Evolutionary conservation across 768 basidiomycete genomes (phyloP).

Genomic region (Crucibulum laeve): DNA sequence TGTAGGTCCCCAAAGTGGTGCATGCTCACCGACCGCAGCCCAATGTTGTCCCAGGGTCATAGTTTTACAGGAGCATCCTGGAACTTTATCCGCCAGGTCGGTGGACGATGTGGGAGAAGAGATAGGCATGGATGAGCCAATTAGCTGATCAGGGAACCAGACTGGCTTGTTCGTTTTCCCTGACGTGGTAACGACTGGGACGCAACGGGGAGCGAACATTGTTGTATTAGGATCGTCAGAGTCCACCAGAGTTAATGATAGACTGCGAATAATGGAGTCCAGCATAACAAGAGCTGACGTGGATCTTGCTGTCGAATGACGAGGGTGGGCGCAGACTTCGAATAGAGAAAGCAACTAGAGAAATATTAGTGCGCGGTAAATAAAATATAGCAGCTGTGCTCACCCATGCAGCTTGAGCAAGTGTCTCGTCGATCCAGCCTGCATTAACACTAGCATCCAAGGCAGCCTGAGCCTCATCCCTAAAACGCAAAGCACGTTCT

Average conservation of each 20-base stretch:
- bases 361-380: not conserved
- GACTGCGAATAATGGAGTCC: constrained; percentile 62
- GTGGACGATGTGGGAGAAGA: too few relatives aligned
- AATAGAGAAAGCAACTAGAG: constrained; percentile 64
- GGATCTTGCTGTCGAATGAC: constrained; percentile 48
- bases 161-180: constrained; percentile 5
- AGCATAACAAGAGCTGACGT: constrained; percentile 56
- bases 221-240: constrained; percentile 47
- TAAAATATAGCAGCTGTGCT: constrained; percentile 12
- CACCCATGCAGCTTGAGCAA: constrained; percentile 78
- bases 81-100: constrained; percentile 11
- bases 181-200: constrained; percentile 35
- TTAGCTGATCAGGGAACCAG: constrained; percentile 17
- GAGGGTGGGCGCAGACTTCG: constrained; percentile 67
- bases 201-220: constrained; percentile 42
- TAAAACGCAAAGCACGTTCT: constrained; percentile 51
- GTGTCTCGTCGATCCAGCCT: constrained; percentile 68
- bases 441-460: constrained; percentile 69
- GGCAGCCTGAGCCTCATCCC: constrained; percentile 66
- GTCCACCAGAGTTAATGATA: constrained; percentile 59
- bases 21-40: constrained; percentile 44
- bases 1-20: constrained; percentile 60
- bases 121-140: too few relatives aligned
- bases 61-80: constrained; percentile 41
- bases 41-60: constrained; percentile 50